Conservation (phyloP, 352 stramenopile species). For the Pythium dissotocum region DNA sequence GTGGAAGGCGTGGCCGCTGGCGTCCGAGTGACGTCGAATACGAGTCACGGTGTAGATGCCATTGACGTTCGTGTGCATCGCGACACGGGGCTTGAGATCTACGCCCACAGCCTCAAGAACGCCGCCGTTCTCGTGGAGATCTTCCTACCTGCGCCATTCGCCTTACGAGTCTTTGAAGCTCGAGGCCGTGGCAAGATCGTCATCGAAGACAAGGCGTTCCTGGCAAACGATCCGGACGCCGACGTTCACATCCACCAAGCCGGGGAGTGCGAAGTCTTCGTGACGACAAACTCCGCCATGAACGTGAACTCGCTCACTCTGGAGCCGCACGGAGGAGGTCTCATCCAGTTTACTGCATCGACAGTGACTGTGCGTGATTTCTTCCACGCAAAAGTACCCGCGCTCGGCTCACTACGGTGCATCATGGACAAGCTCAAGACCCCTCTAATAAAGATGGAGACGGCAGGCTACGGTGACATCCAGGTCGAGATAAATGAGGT, state of each 20-base stretch:
- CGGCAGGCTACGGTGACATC: constrained; percentile 9
- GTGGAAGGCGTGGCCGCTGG: neutral
- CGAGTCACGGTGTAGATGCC: neutral
- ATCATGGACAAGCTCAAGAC: constrained; percentile 7
- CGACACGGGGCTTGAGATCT: constrained; percentile 20
- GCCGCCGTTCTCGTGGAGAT: constrained; percentile 16
- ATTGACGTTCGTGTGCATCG: constrained; percentile 16
- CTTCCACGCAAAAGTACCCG: neutral
- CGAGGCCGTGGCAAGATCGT: constrained; percentile 9
- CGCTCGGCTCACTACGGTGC: neutral
- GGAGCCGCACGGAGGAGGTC: constrained; percentile 10
- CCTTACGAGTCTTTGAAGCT: constrained; percentile 10
- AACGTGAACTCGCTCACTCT: constrained; percentile 10
- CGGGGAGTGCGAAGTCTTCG: constrained; percentile 18
- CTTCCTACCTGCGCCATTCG: constrained; percentile 1
- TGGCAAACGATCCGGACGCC: constrained; percentile 8
- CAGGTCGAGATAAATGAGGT: neutral
- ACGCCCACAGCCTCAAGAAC: neutral
- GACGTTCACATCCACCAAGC: constrained; percentile 16
- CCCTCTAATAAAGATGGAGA: constrained; percentile 5
- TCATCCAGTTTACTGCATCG: constrained; percentile 17
- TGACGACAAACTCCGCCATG: neutral
- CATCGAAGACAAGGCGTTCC: neutral
- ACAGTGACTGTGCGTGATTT: neutral
- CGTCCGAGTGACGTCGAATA: neutral